Evolutionary conservation across 2,329 filamentous ascomycete species (phyloP), one percentile per base, ranked within the genome.

Genomic region (Ophiostoma sp.): DNA sequence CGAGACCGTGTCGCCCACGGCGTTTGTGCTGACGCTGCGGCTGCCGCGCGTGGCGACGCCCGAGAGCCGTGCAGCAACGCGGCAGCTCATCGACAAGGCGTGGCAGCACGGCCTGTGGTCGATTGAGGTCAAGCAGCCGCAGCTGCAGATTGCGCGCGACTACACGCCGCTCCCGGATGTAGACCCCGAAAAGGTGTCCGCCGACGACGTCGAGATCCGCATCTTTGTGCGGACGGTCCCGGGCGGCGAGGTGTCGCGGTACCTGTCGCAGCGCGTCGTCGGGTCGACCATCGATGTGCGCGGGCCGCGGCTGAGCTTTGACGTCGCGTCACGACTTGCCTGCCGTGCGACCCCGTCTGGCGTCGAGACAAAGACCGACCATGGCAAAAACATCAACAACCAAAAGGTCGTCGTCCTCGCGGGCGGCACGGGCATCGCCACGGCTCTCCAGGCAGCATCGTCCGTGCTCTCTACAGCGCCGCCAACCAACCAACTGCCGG

Each of bases 81-180:
- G 6, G 68, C 64, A 52, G 71, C 52, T 75, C 73, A 1, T 78
- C 75, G 11, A 77, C 77, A 69, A 67, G 13, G 83, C 83, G 33
- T 89, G 87, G 86, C 79, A 79, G 62, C 83, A 86, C 70, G 90
- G 91, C 4, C 84, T 96, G 60, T 96, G 93, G 90, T 93, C 90
- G 73, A 90, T 98, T 44, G 91, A 97, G 81, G 88, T 97, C 77
- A 97, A 96, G 81, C 95, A 98, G 80, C 95, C 95, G 1, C 89
- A 97, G 78, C 81, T 98, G 71, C 94, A 97, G 80, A 96, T 99
- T 75, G 92, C 92, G 62, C 83, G 95, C 72, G 89, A 93, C 71
- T 99, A 99, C 79, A 98, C 95, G 4, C 93, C 94, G 0, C 82
- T 99, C 0, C 94, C 93, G 0, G 85, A 87, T 0, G 35, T 39